Evolutionary conservation across 768 basidiomycete species (phyloP).

Genomic region (Tylopilus felleus): DNA sequence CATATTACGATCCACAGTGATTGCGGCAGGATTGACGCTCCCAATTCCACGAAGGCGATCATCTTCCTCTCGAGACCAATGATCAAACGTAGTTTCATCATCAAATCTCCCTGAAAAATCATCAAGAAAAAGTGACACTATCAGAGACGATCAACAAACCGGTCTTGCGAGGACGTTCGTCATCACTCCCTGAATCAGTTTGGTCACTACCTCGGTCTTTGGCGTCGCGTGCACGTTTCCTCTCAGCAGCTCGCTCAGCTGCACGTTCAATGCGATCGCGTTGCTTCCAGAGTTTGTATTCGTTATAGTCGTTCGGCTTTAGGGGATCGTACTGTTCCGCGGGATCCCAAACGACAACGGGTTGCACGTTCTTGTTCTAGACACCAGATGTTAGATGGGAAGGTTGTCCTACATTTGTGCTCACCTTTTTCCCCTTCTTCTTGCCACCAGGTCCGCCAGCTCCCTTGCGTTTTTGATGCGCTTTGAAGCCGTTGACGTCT

Average conservation of each 20-base stretch:
- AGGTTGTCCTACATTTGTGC: slow-evolving; percentile 6
- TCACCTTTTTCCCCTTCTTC: slow-evolving; percentile 61
- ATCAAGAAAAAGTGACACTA: slow-evolving; percentile 26
- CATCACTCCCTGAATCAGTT: slow-evolving; percentile 68
- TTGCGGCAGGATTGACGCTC: slow-evolving; percentile 28
- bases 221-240: slow-evolving; percentile 54
- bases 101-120: slow-evolving; percentile 32
- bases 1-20: slow-evolving; percentile 43
- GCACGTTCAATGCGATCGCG: slow-evolving; percentile 71
- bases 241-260: slow-evolving; percentile 56
- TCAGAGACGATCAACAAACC: slow-evolving; percentile 39
- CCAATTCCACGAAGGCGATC: slow-evolving; percentile 33
- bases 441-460: slow-evolving; percentile 40
- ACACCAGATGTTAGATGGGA: slow-evolving; percentile 3
- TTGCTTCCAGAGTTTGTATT: slow-evolving; percentile 79
- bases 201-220: slow-evolving; percentile 49
- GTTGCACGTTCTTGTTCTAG: slow-evolving; percentile 60
- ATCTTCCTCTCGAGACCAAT: slow-evolving; percentile 55
- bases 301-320: slow-evolving; percentile 85
- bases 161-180: slow-evolving; percentile 62
- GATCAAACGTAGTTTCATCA: slow-evolving; percentile 41
- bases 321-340: slow-evolving; percentile 75
- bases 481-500: slow-evolving; percentile 80
- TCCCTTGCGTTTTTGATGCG: slow-evolving; percentile 50
- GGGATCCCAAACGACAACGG: slow-evolving; percentile 69